Evolutionary conservation across 352 stramenopile genomes (phyloP).

Genomic region (Plasmopara muralis): DNA sequence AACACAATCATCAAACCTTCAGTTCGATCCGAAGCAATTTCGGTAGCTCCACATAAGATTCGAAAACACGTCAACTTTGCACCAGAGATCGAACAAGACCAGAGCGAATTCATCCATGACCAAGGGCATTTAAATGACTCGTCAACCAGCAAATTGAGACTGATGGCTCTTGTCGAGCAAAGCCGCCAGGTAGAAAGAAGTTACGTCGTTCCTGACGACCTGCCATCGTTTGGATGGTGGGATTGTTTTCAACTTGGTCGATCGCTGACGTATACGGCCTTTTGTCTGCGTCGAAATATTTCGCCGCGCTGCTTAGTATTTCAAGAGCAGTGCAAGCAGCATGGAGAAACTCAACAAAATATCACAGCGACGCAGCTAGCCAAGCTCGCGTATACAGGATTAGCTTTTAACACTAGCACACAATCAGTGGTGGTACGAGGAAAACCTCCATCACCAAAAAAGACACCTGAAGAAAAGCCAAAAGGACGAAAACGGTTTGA

Average conservation of each 20-base stretch:
- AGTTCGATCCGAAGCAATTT: background rate
- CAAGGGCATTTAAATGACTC: constrained; percentile 18
- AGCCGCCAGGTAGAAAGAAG: constrained; percentile 42
- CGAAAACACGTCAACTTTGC: constrained; percentile 22
- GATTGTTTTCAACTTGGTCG: constrained; percentile 45
- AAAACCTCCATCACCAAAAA: background rate
- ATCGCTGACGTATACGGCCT: constrained; percentile 35
- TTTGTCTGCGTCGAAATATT: constrained; percentile 49
- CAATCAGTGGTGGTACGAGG: constrained; percentile 29
- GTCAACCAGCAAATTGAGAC: constrained; percentile 2
- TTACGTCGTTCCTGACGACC: constrained; percentile 32
- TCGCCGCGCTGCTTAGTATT: constrained; percentile 32
- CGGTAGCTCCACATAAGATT: background rate
- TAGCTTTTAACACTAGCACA: constrained; percentile 39
- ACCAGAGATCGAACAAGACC: constrained; percentile 8
- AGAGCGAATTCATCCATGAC: constrained; percentile 10
- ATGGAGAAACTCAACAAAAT: background rate
- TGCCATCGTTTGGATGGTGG: constrained; percentile 39
- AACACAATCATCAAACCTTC: background rate
- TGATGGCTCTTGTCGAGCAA: constrained; percentile 23
- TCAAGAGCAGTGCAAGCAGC: constrained; percentile 17
- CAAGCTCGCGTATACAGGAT: constrained; percentile 28
- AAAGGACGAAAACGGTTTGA: constrained; percentile 8
- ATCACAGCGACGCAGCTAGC: constrained; percentile 24
- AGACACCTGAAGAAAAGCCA: constrained; percentile 3